Evolutionary conservation across 371 early-diverging fungal genomes (phyloP), one percentile per base, ranked within the genome.

Genomic region (Apophysomyces sp.): DNA sequence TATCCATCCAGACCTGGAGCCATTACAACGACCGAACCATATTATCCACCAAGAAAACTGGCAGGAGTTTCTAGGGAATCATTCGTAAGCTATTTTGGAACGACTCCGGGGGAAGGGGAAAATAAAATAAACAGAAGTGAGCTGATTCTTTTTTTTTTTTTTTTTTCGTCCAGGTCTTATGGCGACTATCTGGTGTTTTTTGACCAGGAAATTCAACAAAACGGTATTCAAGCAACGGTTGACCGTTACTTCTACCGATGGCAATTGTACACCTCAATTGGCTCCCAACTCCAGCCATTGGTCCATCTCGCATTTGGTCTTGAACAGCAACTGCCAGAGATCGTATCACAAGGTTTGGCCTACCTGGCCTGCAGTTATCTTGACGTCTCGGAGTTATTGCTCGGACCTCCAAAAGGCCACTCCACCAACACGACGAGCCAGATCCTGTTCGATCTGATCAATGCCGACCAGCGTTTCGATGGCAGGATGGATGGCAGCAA

Each of bases 301-400:
- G 75, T 74, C 29, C 78, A 78, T 26, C 54, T 75, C 3, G 61
- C 70, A 4, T 75, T 75, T 67, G 78, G 78, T n/a, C 52, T 78
- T n/a, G 72, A 78, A 55, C 66, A 71, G 27, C 62, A 65, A 6
- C 49, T 78, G 24, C 62, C 69, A 4, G 36, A 58, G 40, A 61
- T 75, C 8, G 71, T 75, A 13, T 55, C 63, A 2, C 71, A 78
- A 58, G 75, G 71, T 12, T 52, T 78, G n/a, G 78, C 78, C 28
- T 73, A 75, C 55, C 62, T 73, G 39, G 69, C 70, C 1, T 58
- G 63, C 15, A 63, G 71, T 6, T 74, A 65, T 16, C 16, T 68
- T 6, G 71, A 73, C 52, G 54, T 53, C 16, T 53, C 54, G 12
- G 54, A 53, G 32, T 27, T 53, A 11, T 3, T 53, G 12, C 24